Base-by-base conservation (phyloP, 352 stramenopile genomes). In the Globisporangium polare region DNA sequence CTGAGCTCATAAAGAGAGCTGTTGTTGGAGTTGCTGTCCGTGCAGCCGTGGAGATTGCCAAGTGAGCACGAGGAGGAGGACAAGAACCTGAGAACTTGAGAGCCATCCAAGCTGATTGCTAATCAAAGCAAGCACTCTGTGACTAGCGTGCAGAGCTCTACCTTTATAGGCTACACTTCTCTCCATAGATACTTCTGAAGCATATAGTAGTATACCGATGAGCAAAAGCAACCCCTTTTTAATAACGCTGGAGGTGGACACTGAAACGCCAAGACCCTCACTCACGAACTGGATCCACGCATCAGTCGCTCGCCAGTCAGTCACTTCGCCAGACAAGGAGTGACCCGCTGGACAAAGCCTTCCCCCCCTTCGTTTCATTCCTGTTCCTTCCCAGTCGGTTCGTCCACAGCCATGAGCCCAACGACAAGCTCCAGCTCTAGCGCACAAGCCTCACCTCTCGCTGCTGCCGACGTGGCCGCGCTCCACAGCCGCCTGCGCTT, bases 401-500 rank as follows among this genome's bases (percentile, higher is more conserved):
- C 18, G n/a, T 43, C 29, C 39, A n/a, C 55, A 50, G 10, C n/a
- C 39, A 47, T 47, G 39, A 47, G 17, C 42, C 29, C 29, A 33
- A 33, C 29, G 29, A 33, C 18, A 22, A 45, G 27, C 13, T 9
- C 12, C 35, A 24, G 27, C 24, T 27, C 15, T 27, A 54, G 18
- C 42, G 42, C 8, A 22, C 18, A 41, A 26, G 15, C 9, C 7
- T 15, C 53, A 27, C 26, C 33, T 29, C 17, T 9, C 5, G 35
- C 31, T 18, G 37, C 24, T 6, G 20, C 2, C 0, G 56, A 53
- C 20, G 56, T 46, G 12, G 15, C 42, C 8, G 56, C 43, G 0
- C 27, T 54, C 0, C n/a, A 41, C 29, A 43, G 29, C 4, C 43
- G 56, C 24, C 58, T 71, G 33, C 51, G 50, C 22, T 56, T 78